These are phyloP conservation scores for Erodium texanum DNA, from an alignment of 441 rosid genomes.

Conservation along the genomic window DNA sequence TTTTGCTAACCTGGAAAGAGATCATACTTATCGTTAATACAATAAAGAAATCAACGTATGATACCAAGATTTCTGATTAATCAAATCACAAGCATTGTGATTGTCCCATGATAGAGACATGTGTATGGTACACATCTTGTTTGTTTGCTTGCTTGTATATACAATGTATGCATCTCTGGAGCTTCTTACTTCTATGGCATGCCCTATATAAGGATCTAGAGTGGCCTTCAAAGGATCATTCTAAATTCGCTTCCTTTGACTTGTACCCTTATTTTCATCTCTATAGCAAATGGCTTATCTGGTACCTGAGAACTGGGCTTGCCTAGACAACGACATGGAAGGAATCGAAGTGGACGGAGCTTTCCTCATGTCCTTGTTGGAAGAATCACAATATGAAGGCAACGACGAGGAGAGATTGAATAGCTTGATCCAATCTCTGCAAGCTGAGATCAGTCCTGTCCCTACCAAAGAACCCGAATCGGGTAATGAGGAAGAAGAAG, in stretches of 20 bases:
- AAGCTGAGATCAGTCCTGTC: conserved; percentile 33
- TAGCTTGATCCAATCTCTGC: conserved; percentile 35
- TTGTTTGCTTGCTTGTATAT: background rate
- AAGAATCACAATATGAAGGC: conserved; percentile 27
- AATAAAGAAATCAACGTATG: no score
- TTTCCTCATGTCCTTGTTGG: conserved; percentile 33
- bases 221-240: background rate
- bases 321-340: conserved; percentile 8
- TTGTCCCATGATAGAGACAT: conserved; percentile 6
- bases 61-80: conserved; percentile 2
- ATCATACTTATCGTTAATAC: no score
- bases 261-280: no score
- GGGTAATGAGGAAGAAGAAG: no score
- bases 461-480: background rate
- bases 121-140: no score
- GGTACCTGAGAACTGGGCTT: conserved; percentile 19
- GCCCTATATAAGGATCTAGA: background rate
- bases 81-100: background rate
- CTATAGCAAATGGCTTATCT: conserved; percentile 24
- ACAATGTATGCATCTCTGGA: background rate
- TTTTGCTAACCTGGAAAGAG: background rate
- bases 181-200: no score
- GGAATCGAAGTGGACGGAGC: conserved; percentile 16
- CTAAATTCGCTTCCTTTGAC: background rate
- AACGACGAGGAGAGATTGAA: conserved; percentile 29